Percentiles rank a stretch among this genome's conserved stretches.
Evolutionary conservation across 2,329 filamentous ascomycete genomes (phyloP).

Genomic region (Paraphaeosphaeria minitans): DNA sequence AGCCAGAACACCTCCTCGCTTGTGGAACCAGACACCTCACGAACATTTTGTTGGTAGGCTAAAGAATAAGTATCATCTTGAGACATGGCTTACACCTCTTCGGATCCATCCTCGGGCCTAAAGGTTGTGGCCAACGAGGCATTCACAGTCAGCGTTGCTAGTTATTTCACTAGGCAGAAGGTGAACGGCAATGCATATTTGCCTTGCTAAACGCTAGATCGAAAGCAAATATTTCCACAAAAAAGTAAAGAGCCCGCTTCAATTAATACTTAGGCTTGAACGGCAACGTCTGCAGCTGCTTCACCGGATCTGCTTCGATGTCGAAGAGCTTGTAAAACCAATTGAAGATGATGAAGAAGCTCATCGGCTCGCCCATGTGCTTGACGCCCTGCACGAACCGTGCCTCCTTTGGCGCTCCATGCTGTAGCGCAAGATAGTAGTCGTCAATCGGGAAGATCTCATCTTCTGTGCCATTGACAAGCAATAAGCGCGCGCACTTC

Average conservation of each 20-base stretch:
- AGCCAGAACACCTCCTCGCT: background rate
- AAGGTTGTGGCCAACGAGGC: background rate
- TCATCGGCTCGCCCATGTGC: slow-evolving; percentile 59
- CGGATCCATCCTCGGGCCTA: too few species aligned
- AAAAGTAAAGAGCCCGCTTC: background rate
- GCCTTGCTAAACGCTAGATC: background rate
- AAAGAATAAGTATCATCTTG: background rate
- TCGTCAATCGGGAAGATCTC: slow-evolving; percentile 69
- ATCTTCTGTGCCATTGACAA: slow-evolving; percentile 64
- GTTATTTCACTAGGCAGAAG: background rate
- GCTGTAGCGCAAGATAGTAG: slow-evolving; percentile 59
- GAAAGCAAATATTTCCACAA: background rate
- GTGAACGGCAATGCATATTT: background rate
- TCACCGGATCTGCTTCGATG: slow-evolving; percentile 48
- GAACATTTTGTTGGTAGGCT: background rate
- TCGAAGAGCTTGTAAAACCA: slow-evolving; percentile 58
- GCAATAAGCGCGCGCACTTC: slow-evolving; percentile 55
- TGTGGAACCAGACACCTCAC: too few species aligned
- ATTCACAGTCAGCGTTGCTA: background rate
- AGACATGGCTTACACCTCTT: background rate
- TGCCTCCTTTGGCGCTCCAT: slow-evolving; percentile 60
- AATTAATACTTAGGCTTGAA: slow-evolving; percentile 54
- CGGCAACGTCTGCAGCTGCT: slow-evolving; percentile 55
- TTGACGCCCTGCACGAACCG: slow-evolving; percentile 51
- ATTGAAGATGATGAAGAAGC: slow-evolving; percentile 54